These are phyloP conservation scores for Serendipita vermifera DNA, from an alignment of 768 basidiomycete species.

Conservation along the genomic window DNA sequence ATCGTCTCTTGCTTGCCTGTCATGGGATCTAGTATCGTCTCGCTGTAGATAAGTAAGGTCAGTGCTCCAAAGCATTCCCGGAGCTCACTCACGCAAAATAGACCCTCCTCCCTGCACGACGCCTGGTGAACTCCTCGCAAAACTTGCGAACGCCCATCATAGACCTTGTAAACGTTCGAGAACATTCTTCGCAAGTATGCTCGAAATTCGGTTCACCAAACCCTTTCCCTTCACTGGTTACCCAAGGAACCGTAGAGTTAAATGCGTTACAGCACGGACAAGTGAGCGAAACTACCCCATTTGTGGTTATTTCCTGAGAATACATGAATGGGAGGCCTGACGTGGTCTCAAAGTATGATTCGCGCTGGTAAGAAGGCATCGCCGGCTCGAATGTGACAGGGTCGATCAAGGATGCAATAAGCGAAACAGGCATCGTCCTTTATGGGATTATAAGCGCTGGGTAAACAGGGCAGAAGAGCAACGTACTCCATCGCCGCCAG, in stretches of 20 bases:
- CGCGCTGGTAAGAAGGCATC: not conserved
- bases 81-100: not conserved
- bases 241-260: not conserved
- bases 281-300: not conserved
- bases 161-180: not conserved
- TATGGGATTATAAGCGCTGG: not conserved
- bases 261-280: conserved; percentile 6
- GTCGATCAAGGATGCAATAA: conserved; percentile 2
- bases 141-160: conserved; percentile 8
- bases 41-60: not conserved
- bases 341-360: not conserved
- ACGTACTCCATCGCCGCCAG: conserved; percentile 4
- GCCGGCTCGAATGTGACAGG: not conserved
- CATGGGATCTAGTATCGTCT: not conserved
- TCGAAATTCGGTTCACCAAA: not conserved
- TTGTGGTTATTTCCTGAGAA: not conserved
- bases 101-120: not conserved
- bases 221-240: not conserved
- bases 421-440: not conserved
- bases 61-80: too few species aligned
- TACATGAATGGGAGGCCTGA: conserved; percentile 5
- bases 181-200: not conserved
- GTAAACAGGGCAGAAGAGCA: not conserved
- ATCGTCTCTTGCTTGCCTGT: not conserved
- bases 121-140: conserved; percentile 2